Percentiles rank a stretch among this genome's conserved stretches.
These are phyloP conservation scores for Nectriaceae sp. DNA, from an alignment of 2,329 filamentous ascomycete genomes.

Conservation along the genomic window DNA sequence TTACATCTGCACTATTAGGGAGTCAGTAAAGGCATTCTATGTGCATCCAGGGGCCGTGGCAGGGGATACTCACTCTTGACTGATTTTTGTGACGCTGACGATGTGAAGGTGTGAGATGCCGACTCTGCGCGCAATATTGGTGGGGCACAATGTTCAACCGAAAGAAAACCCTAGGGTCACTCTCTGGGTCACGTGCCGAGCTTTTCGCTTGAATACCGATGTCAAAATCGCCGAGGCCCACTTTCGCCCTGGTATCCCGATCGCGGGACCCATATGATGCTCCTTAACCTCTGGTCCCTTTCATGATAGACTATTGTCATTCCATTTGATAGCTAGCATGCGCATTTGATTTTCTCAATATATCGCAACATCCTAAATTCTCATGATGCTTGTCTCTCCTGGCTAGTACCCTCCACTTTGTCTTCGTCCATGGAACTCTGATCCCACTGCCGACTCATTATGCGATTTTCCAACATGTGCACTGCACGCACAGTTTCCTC, in stretches of 20 bases:
- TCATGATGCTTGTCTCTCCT: too few species aligned
- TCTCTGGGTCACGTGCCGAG: slow-evolving; percentile 32
- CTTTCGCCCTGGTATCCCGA: not conserved
- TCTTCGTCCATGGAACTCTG: not conserved
- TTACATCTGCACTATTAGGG: slow-evolving; percentile 82
- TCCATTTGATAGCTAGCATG: too few species aligned
- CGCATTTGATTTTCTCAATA: too few species aligned
- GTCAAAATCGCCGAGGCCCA: not conserved
- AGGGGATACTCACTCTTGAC: slow-evolving; percentile 57
- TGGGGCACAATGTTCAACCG: slow-evolving; percentile 40
- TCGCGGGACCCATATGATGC: not conserved
- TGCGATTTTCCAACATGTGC: slow-evolving; percentile 39
- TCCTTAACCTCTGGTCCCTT: not conserved
- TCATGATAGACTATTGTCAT: too few species aligned
- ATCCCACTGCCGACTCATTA: slow-evolving; percentile 37
- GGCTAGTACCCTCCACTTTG: too few species aligned
- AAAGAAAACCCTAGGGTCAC: slow-evolving; percentile 41
- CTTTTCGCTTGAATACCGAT: not conserved
- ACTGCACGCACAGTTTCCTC: slow-evolving; percentile 37
- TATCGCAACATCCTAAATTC: too few species aligned
- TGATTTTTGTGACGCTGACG: slow-evolving; percentile 52
- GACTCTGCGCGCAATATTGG: slow-evolving; percentile 45
- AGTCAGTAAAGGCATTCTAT: slow-evolving; percentile 25
- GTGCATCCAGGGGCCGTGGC: slow-evolving; percentile 10
- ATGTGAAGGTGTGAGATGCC: slow-evolving; percentile 41